Base-by-base conservation (phyloP, 2,329 filamentous ascomycete genomes). In the Simplicillium sp. region DNA sequence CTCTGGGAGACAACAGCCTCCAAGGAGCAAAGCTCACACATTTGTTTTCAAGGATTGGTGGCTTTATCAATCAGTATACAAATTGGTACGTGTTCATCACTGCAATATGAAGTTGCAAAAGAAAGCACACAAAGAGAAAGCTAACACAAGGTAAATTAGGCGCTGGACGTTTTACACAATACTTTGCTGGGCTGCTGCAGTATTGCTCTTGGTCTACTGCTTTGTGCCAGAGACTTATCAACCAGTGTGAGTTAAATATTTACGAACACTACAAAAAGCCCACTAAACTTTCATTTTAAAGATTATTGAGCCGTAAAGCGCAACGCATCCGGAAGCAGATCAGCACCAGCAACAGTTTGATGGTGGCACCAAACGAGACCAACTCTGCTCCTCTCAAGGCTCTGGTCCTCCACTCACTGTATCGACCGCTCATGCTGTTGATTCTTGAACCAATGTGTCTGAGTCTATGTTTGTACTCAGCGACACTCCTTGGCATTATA, bases 151-250 rank as follows among this genome's bases (percentile, higher is more conserved):
- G n/a, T n/a, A n/a, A n/a, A n/a, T n/a, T n/a, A n/a, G 87, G 82
- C 68, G 84, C 39, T 92, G 85, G 85, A 84, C 82, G 0, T 89
- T 92, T 60, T 95, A 89, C 55, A 72, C 88, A 3, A 67, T 94
- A 44, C 63, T 94, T 38, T 94, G 95, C 38, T 94, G 87, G 87
- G 72, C 80, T 2, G 76, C 70, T n/a, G 60, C 68, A 7, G 62
- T 87, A 52, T 69, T 87, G 37, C 55, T 71, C 9, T 64, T 77
- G 44, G 80, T 95, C 39, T 55, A 80, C 29, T 56, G 87, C 29
- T 68, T 88, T 34, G 87, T 95, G 3, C 89, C 88, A 4, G 88
- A 96, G 65, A 96, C 88, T 1, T 95, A 92, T 58, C 85, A 71
- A n/a, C n/a, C n/a, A n/a, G n/a, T n/a, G n/a, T n/a, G n/a, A n/a